Base-by-base conservation (phyloP, 768 basidiomycete genomes). In the Tulasnella sp. region DNA sequence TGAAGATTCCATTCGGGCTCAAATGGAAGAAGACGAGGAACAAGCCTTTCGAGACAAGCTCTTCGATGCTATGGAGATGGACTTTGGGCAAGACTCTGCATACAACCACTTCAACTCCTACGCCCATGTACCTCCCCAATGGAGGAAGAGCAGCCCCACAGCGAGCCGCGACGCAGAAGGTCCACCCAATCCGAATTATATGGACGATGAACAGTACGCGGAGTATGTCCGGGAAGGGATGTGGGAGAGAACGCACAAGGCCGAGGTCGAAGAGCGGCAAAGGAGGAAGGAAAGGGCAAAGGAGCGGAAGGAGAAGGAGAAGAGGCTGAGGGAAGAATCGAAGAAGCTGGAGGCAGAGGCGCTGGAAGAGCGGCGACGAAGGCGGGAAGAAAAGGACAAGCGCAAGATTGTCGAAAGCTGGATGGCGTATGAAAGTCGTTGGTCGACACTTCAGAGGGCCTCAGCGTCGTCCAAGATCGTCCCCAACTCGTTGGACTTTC, bases 141-240 rank as follows among this genome's bases (percentile, higher is more conserved):
- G 91, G 90, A 79, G 83, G 17, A 59, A 64, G n/a, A 36, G 35
- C 32, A 71, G 63, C 75, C 78, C 3, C 47, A 52, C 47, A 19
- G 47, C n/a, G n/a, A n/a, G 47, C 47, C 76, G 78, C 42, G 78
- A 81, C 70, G 76, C 71, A 67, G 62, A 76, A 47, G 77, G 75
- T 74, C 74, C 75, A 72, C 75, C 71, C 75, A 79, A 80, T 79
- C 78, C 78, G 74, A 19, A 76, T 80, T 5, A 78, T 64, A 90
- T 95, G 90, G 88, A 89, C 73, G 93, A 95, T 8, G 90, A 95
- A 75, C 89, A 92, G 73, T 96, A 96, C 75, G 86, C 90, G 1
- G 91, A 93, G 76, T 95, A 91, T 90, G 81, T 96, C 67, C 82
- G 94, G 75, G 80, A 84, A 34, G 92, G 92, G 63, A 95, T 97